phyloP scores from a whole-genome alignment of 164 flowering plant species.

The Aristolochia fimbriata region DNA sequence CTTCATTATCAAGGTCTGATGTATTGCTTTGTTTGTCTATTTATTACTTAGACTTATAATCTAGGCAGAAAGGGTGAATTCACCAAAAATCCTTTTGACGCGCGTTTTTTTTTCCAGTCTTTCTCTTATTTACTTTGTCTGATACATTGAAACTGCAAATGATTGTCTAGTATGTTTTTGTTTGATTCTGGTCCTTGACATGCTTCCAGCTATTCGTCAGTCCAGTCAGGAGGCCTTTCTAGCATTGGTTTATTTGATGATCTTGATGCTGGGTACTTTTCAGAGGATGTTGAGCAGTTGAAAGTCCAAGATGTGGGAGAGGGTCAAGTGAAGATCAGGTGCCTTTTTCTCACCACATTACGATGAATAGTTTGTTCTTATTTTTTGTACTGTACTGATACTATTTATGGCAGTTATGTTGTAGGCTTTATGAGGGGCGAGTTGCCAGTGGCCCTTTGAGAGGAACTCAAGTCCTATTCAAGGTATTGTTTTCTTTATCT shows the following conservation, averaged over 20 bases:
- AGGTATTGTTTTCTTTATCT: constrained; percentile 32
- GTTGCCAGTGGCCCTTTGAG: constrained; percentile 57
- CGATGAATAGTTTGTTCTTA: neutral
- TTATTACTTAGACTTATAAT: no score
- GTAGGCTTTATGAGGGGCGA: constrained; percentile 92
- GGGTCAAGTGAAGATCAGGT: constrained; percentile 87
- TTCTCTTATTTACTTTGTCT: no score
- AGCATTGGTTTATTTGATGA: constrained; percentile 7
- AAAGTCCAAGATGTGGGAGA: constrained; percentile 80
- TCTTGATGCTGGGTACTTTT: constrained; percentile 21
- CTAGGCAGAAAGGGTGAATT: no score
- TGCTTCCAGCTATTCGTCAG: constrained; percentile 48
- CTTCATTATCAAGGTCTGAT: no score
- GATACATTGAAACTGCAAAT: no score
- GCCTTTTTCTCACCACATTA: constrained; percentile 5
- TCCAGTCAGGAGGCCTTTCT: constrained; percentile 26
- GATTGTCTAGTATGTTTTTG: no score
- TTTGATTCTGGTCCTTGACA: constrained; percentile 3
- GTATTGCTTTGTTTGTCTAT: no score
- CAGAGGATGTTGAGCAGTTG: constrained; percentile 42
- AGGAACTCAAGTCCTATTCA: constrained; percentile 65
- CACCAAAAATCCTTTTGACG: no score
- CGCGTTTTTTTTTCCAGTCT: no score
- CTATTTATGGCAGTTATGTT: constrained; percentile 41
- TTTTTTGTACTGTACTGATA: constrained; percentile 29